Evolutionary conservation across 805 yeast genomes (phyloP).

Genomic region (Wickerhamiella nectarea): DNA sequence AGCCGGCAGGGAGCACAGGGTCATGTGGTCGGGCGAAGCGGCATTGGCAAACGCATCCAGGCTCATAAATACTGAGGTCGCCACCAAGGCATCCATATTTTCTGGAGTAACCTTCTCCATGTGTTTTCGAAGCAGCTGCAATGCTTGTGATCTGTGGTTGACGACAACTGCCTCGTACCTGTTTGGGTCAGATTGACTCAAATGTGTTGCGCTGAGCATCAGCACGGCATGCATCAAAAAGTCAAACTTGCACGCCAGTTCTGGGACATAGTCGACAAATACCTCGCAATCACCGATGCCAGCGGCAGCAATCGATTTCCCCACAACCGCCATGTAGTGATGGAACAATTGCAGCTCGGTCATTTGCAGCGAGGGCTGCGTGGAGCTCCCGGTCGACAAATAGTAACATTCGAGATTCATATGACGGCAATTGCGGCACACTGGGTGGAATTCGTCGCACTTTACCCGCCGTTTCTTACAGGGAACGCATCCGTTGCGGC

Average conservation of each 20-base stretch:
- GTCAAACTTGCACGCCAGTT: conserved; percentile 75
- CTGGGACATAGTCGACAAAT: conserved; percentile 81
- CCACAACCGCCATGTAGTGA: conserved; percentile 74
- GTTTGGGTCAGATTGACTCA: conserved; percentile 58
- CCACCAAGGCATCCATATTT: conserved; percentile 78
- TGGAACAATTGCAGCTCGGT: conserved; percentile 71
- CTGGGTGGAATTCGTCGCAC: conserved; percentile 78
- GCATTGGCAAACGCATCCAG: conserved; percentile 95
- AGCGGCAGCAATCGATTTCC: conserved; percentile 78
- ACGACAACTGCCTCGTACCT: conserved; percentile 36
- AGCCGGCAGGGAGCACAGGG: conserved; percentile 59
- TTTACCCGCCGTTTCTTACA: conserved; percentile 84
- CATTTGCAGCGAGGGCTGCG: conserved; percentile 38
- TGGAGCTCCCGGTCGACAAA: conserved; percentile 23
- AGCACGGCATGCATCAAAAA: conserved; percentile 84
- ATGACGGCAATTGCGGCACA: conserved; percentile 64
- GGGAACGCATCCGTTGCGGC: conserved; percentile 77
- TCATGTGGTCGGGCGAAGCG: conserved; percentile 36
- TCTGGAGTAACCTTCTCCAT: conserved; percentile 71
- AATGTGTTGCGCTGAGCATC: conserved; percentile 86
- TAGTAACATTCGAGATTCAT: conserved; percentile 71
- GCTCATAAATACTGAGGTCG: conserved; percentile 74
- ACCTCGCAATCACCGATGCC: conserved; percentile 76
- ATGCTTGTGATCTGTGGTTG: conserved; percentile 75
- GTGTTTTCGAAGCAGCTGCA: conserved; percentile 67